Evolutionary conservation across 148 eudicot species (phyloP).

Genomic region (Simmondsia chinensis): DNA sequence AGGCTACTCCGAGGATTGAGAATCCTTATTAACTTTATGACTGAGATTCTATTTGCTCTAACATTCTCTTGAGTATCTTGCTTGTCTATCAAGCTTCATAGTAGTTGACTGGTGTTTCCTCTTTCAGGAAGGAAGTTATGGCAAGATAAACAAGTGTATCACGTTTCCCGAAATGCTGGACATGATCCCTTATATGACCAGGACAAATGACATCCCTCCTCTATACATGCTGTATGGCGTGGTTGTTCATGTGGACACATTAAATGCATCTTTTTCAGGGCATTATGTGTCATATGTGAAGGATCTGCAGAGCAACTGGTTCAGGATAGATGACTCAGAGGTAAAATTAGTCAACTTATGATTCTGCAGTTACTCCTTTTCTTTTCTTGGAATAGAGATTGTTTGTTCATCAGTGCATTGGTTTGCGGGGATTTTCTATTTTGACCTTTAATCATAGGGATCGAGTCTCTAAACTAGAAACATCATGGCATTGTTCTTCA

Average conservation of each 20-base stretch:
- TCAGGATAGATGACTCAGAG: slow-evolving; percentile 82
- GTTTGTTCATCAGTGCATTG: no score
- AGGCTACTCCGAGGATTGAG: no score
- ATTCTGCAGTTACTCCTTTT: background rate
- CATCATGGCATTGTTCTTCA: no score
- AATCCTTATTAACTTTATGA: no score
- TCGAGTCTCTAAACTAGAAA: no score
- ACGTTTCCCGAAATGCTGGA: slow-evolving; percentile 90
- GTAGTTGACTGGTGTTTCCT: background rate
- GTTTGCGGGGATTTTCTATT: no score
- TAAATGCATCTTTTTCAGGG: slow-evolving; percentile 95
- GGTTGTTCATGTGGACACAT: slow-evolving; percentile 84
- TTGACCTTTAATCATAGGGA: no score
- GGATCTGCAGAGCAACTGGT: slow-evolving; percentile 80
- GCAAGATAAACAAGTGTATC: slow-evolving; percentile 83
- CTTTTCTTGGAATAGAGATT: no score
- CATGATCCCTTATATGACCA: slow-evolving; percentile 89
- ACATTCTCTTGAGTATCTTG: no score
- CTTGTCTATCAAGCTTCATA: background rate
- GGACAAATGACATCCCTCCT: slow-evolving; percentile 78
- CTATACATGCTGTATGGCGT: slow-evolving; percentile 84
- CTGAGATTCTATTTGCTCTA: no score
- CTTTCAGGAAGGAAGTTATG: slow-evolving; percentile 79
- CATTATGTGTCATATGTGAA: slow-evolving; percentile 85
- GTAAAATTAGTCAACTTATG: slow-evolving; percentile 22